Percentiles rank a stretch among this genome's conserved stretches.
Conservation (phyloP, 2,329 filamentous ascomycete genomes). For the Cladosporium sp. region DNA sequence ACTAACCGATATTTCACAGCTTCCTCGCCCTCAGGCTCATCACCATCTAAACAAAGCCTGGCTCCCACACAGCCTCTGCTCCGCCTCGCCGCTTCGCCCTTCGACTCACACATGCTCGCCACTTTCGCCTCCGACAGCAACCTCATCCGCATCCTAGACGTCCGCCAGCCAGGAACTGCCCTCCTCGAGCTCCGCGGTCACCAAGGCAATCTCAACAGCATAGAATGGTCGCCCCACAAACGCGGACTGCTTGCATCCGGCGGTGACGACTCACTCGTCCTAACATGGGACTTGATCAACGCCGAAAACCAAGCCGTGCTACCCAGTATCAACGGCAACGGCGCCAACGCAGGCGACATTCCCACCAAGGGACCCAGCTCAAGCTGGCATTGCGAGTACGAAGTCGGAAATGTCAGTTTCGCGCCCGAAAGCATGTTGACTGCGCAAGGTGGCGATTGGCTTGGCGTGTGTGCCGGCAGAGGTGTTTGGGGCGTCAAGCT, state of each 20-base stretch:
- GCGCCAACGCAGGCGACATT: constrained; percentile 16
- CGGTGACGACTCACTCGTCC: constrained; percentile 83
- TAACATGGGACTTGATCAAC: constrained; percentile 90
- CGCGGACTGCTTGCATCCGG: constrained; percentile 87
- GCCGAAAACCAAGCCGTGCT: constrained; percentile 40
- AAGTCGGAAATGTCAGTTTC: constrained; percentile 82
- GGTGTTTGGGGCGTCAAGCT: constrained; percentile 73
- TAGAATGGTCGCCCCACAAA: constrained; percentile 89
- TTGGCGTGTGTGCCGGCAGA: constrained; percentile 74
- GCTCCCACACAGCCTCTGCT: constrained; percentile 61
- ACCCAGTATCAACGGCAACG: constrained; percentile 26
- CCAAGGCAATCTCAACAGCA: constrained; percentile 77
- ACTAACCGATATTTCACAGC: not conserved
- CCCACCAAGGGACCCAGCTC: constrained; percentile 60
- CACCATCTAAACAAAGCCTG: constrained; percentile 69
- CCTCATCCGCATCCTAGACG: constrained; percentile 89
- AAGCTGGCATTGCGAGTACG: constrained; percentile 81
- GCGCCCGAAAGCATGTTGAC: constrained; percentile 66
- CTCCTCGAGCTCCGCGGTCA: constrained; percentile 90
- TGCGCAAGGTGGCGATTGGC: constrained; percentile 72
- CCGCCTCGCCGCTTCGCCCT: constrained; percentile 82
- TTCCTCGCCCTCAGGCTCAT: constrained; percentile 53
- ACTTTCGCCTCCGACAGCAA: constrained; percentile 94
- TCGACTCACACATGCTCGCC: constrained; percentile 92
- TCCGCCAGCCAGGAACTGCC: constrained; percentile 91